phyloP scores from a whole-genome alignment of 2,329 filamentous ascomycete species.

The Triangularia verruculosa region DNA sequence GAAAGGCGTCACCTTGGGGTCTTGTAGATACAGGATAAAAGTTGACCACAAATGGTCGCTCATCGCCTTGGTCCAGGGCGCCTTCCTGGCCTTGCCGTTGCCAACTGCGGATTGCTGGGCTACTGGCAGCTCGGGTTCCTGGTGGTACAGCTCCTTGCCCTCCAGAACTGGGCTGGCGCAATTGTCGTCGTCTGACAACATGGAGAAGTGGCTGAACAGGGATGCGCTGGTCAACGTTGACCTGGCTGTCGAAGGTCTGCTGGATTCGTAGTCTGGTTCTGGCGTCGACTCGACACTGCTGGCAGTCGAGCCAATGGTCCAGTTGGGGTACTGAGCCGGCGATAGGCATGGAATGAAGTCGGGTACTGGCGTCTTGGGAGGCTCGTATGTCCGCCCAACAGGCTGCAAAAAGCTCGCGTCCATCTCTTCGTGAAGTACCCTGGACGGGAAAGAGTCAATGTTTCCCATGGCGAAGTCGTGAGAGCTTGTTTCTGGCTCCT shows the following conservation, averaged over 20 bases:
- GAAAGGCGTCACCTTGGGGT: slow-evolving; percentile 65
- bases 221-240: slow-evolving; percentile 59
- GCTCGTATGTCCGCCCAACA: slow-evolving; percentile 46
- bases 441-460: slow-evolving; percentile 25
- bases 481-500: slow-evolving; percentile 46
- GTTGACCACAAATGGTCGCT: slow-evolving; percentile 64
- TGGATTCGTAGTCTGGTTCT: slow-evolving; percentile 53
- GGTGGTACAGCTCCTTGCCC: slow-evolving; percentile 31
- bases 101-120: slow-evolving; percentile 11
- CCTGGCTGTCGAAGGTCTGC: slow-evolving; percentile 57
- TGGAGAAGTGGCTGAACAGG: slow-evolving; percentile 55
- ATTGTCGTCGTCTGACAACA: slow-evolving; percentile 54
- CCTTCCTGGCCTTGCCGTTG: slow-evolving; percentile 43
- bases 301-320: slow-evolving; percentile 55
- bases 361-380: slow-evolving; percentile 59
- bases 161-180: slow-evolving; percentile 52
- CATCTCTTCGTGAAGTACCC: slow-evolving; percentile 29
- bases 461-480: slow-evolving; percentile 45
- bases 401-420: slow-evolving; percentile 31
- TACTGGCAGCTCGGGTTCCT: slow-evolving; percentile 13
- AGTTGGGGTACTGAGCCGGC: slow-evolving; percentile 53
- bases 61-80: slow-evolving; percentile 64
- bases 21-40: slow-evolving; percentile 62
- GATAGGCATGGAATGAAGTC: slow-evolving; percentile 43
- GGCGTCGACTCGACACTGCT: slow-evolving; percentile 56